phyloP scores from a whole-genome alignment of 2,329 filamentous ascomycete species.

The Aspergillus quadrilineatus region DNA sequence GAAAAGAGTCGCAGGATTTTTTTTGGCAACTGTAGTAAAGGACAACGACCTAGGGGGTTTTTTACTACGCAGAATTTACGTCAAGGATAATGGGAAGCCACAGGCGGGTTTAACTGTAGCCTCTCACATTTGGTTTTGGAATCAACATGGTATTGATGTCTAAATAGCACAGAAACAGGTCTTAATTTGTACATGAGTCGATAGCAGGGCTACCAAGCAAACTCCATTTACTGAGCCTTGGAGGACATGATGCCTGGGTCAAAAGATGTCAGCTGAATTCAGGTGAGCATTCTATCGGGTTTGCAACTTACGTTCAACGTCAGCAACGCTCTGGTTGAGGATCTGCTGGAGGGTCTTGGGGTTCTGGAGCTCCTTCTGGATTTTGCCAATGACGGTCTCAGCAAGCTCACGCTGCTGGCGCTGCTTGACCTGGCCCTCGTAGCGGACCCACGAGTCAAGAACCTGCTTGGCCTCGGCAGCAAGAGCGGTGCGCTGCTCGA shows the following conservation, averaged over 20 bases:
- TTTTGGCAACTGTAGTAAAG: too few species aligned
- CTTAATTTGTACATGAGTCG: constrained; percentile 43
- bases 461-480: constrained; percentile 91
- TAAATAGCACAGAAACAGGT: constrained; percentile 38
- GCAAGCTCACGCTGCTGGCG: constrained; percentile 97
- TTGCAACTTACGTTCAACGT: constrained; percentile 82
- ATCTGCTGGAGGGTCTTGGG: constrained; percentile 97
- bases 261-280: not conserved
- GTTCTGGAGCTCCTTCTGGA: constrained; percentile 97
- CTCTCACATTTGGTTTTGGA: not conserved
- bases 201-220: constrained; percentile 30
- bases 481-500: constrained; percentile 93
- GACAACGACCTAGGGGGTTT: too few species aligned
- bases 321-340: constrained; percentile 89
- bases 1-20: too few species aligned
- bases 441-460: constrained; percentile 97
- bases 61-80: not conserved
- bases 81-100: not conserved
- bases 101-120: not conserved
- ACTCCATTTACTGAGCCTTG: constrained; percentile 41
- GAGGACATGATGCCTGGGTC: constrained; percentile 39
- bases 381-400: constrained; percentile 90
- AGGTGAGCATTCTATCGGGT: not conserved
- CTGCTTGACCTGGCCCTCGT: constrained; percentile 98
- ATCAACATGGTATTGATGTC: constrained; percentile 38